Conservation (phyloP, 179 eudicot genomes). For the Monotropa hypopitys region DNA sequence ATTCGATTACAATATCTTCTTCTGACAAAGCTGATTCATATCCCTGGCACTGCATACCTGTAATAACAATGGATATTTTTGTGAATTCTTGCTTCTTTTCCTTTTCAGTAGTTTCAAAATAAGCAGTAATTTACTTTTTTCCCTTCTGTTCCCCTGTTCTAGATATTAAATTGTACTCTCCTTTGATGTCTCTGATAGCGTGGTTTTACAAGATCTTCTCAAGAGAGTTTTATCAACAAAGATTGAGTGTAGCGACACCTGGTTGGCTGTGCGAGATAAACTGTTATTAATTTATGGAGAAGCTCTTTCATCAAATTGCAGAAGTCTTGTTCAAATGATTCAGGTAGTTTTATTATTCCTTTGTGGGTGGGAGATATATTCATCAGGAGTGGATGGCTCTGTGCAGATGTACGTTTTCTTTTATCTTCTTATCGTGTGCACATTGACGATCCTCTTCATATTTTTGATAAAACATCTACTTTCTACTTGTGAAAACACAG, state of each 20-base stretch:
- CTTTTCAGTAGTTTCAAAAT: background rate
- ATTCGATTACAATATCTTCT: background rate
- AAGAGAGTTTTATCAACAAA: conserved; percentile 47
- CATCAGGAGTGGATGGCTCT: background rate
- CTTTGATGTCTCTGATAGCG: conserved; percentile 37
- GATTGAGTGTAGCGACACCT: conserved; percentile 41
- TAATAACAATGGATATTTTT: background rate
- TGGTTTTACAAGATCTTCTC: conserved; percentile 69
- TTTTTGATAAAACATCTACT: background rate
- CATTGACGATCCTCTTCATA: background rate
- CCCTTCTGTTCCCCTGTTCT: background rate
- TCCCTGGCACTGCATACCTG: background rate
- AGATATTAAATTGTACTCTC: conserved; percentile 5
- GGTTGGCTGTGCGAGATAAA: conserved; percentile 43
- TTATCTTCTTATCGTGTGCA: background rate
- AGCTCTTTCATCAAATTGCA: conserved; percentile 67
- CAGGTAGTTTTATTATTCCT: conserved; percentile 45
- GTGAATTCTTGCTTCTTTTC: background rate
- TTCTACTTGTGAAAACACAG: background rate
- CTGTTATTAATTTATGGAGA: conserved; percentile 55
- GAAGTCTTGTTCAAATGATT: conserved; percentile 56
- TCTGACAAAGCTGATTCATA: background rate
- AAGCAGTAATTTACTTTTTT: background rate
- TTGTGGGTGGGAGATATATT: background rate
- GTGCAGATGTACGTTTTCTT: background rate